Evolutionary conservation across 108 stramenopile genomes (phyloP).

Genomic region (Cyclotella kingstonii): DNA sequence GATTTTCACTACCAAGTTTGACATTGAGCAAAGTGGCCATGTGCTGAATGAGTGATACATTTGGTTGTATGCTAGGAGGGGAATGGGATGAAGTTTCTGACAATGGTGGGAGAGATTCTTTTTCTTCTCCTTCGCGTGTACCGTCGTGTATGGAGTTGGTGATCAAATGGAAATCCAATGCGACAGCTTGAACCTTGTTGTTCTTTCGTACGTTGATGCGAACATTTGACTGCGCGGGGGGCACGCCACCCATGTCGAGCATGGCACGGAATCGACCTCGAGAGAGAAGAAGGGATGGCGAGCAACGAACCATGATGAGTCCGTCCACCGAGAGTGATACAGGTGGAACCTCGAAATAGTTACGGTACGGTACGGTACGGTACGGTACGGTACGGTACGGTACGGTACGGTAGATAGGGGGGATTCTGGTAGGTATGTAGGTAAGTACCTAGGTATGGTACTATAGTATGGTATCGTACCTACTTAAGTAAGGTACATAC

Average conservation of each 20-base stretch:
- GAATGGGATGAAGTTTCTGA: neutral
- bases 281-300: neutral
- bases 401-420: too few species aligned
- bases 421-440: too few species aligned
- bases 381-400: too few species aligned
- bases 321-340: too few species aligned
- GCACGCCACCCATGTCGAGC: conserved; percentile 79
- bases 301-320: conserved; percentile 1
- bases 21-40: conserved; percentile 61
- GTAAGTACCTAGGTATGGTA: too few species aligned
- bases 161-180: conserved; percentile 78
- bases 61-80: conserved; percentile 13
- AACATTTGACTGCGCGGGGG: conserved; percentile 37
- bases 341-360: too few species aligned
- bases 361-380: too few species aligned
- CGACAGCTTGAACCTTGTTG: conserved; percentile 72
- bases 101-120: too few species aligned
- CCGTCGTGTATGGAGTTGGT: conserved; percentile 37
- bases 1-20: conserved; percentile 37
- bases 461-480: too few species aligned
- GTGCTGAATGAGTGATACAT: conserved; percentile 41
- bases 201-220: conserved; percentile 70
- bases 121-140: neutral
- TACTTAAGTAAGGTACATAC: too few species aligned
- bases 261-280: conserved; percentile 48